phyloP scores from a whole-genome alignment of 2,329 filamentous ascomycete species.

The Dryadomyces quercivorus region DNA sequence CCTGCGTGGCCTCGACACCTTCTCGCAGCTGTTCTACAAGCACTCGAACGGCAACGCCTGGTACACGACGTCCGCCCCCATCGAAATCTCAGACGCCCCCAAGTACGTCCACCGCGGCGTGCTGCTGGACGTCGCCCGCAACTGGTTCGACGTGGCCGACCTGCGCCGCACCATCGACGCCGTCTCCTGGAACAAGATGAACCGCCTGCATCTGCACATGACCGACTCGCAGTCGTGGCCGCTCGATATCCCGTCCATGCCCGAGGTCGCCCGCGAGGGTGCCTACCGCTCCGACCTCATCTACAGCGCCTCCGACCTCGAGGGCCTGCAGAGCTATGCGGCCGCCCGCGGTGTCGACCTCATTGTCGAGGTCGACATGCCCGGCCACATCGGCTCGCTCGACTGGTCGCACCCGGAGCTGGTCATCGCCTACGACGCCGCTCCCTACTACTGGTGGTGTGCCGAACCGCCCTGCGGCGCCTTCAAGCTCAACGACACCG shows the following conservation, averaged over 20 bases:
- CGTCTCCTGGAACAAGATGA: conserved; percentile 69
- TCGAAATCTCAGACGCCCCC: conserved; percentile 60
- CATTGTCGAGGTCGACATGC: conserved; percentile 69
- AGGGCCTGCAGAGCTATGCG: conserved; percentile 58
- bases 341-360: conserved; percentile 56
- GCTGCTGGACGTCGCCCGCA: conserved; percentile 65
- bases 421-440: conserved; percentile 49
- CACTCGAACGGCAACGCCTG: conserved; percentile 43
- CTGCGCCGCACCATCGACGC: conserved; percentile 68
- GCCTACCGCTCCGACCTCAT: conserved; percentile 56
- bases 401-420: conserved; percentile 57
- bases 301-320: conserved; percentile 55
- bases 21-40: conserved; percentile 68
- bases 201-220: conserved; percentile 67
- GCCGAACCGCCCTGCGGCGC: conserved; percentile 54
- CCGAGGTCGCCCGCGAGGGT: conserved; percentile 59
- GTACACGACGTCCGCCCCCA: conserved; percentile 62
- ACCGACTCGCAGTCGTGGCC: conserved; percentile 83
- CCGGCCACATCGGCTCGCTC: conserved; percentile 63
- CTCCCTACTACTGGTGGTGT: conserved; percentile 47
- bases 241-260: conserved; percentile 63
- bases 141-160: conserved; percentile 54
- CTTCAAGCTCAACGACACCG: conserved; percentile 62
- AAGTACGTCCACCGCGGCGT: conserved; percentile 67
- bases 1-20: conserved; percentile 61